phyloP scores from a whole-genome alignment of 2,329 filamentous ascomycete species.

The Cytospora chrysosperma region DNA sequence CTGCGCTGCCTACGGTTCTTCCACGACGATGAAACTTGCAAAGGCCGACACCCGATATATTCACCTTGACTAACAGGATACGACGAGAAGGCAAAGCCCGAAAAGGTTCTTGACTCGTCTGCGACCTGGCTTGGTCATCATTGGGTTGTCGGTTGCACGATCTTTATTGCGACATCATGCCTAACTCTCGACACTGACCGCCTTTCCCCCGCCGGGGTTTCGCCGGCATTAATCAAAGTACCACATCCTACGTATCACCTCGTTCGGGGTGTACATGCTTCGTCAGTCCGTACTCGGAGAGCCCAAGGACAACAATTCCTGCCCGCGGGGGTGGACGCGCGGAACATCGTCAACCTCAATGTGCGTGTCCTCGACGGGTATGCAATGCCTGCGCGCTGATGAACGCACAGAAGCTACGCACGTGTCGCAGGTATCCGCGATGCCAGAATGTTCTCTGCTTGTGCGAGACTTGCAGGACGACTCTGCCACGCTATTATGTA shows the following conservation, averaged over 20 bases:
- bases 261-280: neutral
- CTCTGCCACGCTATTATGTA: neutral
- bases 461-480: neutral
- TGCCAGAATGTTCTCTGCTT: neutral
- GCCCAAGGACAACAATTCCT: too few species aligned
- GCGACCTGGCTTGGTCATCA: conserved; percentile 11
- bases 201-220: conserved; percentile 23
- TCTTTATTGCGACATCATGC: conserved; percentile 21
- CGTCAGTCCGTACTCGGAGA: neutral
- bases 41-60: conserved; percentile 4
- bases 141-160: conserved; percentile 16
- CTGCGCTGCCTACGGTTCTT: neutral
- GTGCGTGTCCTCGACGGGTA: neutral
- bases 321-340: too few species aligned
- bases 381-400: neutral
- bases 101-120: conserved; percentile 14
- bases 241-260: too few species aligned
- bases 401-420: neutral
- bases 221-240: conserved; percentile 9
- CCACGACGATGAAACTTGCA: neutral
- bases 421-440: neutral
- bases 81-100: conserved; percentile 8
- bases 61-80: conserved; percentile 5
- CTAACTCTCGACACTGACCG: conserved; percentile 22
- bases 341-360: neutral